Evolutionary conservation across 2,329 filamentous ascomycete species (phyloP).

Genomic region (Colletotrichum tabaci): DNA sequence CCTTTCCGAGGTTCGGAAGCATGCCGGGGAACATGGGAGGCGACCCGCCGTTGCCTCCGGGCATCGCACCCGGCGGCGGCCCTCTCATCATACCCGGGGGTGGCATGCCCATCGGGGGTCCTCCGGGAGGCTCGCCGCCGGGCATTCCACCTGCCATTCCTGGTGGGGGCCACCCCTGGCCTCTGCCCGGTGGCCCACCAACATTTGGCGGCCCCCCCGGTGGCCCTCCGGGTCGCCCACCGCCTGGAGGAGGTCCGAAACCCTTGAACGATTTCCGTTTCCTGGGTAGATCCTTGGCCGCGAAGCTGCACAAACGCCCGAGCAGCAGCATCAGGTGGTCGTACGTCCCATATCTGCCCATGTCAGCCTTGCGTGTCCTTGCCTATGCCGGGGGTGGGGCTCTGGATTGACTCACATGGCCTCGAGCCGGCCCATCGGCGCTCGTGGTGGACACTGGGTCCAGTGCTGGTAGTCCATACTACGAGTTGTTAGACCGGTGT

Average conservation of each 20-base stretch:
- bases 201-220: conserved; percentile 50
- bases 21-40: conserved; percentile 69
- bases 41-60: conserved; percentile 51
- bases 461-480: conserved; percentile 86
- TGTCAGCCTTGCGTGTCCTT: conserved; percentile 45
- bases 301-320: conserved; percentile 84
- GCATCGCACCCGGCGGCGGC: conserved; percentile 28
- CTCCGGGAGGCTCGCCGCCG: conserved; percentile 18
- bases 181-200: conserved; percentile 22
- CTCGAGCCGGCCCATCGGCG: conserved; percentile 81
- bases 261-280: conserved; percentile 79
- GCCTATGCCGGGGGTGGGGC: background rate
- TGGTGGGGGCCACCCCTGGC: conserved; percentile 28
- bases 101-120: conserved; percentile 23
- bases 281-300: conserved; percentile 80
- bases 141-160: conserved; percentile 28
- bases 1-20: conserved; percentile 66
- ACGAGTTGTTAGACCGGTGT: conserved; percentile 45
- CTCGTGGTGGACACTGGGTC: conserved; percentile 90
- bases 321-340: conserved; percentile 90
- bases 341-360: conserved; percentile 82
- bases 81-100: conserved; percentile 20
- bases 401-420: conserved; percentile 70
- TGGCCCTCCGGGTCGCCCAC: conserved; percentile 46
- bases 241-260: conserved; percentile 63